phyloP scores from a whole-genome alignment of 2,329 filamentous ascomycete species.

The Onygena corvina region DNA sequence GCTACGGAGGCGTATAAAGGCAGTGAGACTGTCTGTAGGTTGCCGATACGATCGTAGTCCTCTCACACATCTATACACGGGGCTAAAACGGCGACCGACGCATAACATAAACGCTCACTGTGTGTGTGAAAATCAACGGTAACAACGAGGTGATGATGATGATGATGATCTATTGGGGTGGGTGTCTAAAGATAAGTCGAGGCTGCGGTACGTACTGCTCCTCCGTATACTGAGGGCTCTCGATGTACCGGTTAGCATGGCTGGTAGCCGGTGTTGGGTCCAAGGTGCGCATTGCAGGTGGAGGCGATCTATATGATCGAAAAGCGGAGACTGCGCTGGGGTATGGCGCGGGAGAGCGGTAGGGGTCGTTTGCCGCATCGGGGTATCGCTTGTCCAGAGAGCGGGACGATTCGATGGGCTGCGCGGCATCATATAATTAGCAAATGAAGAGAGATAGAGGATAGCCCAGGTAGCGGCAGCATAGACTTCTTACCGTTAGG shows the following conservation, averaged over 20 bases:
- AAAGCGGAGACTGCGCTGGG: background rate
- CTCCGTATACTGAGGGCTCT: background rate
- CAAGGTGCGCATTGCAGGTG: background rate
- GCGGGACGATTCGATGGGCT: background rate
- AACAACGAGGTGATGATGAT: too few species aligned
- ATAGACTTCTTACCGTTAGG: conserved; percentile 3
- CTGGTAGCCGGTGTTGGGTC: background rate
- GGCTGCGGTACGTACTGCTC: too few species aligned
- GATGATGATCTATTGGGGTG: too few species aligned
- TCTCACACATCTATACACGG: too few species aligned
- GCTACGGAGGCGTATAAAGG: too few species aligned
- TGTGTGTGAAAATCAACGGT: too few species aligned
- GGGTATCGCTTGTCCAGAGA: background rate
- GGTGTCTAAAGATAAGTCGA: too few species aligned
- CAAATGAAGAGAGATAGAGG: background rate
- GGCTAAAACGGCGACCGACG: too few species aligned
- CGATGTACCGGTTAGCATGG: background rate
- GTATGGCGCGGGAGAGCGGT: background rate
- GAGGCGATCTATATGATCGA: background rate
- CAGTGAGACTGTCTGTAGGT: too few species aligned
- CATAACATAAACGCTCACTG: too few species aligned
- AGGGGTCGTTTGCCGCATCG: background rate
- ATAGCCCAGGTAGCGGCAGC: background rate
- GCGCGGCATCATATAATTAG: background rate
- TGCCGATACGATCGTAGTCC: too few species aligned